Conservation (phyloP, 2,329 filamentous ascomycete species). For the Xylaria sp. region DNA sequence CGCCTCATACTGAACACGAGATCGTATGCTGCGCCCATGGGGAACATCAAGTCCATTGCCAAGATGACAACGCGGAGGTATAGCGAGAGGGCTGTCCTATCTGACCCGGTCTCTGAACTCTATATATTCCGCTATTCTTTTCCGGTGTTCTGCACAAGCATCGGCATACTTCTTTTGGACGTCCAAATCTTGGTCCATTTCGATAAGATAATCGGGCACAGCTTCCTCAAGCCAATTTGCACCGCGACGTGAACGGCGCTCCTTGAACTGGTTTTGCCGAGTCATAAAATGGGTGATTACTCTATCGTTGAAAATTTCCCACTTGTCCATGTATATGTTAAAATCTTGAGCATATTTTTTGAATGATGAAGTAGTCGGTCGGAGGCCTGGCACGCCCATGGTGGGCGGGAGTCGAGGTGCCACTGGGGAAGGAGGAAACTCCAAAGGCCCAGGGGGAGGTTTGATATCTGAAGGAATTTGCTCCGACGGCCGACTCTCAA, state of each 20-base stretch:
- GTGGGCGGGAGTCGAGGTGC: constrained; percentile 61
- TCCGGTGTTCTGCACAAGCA: constrained; percentile 69
- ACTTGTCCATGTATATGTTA: constrained; percentile 63
- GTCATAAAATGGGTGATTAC: constrained; percentile 68
- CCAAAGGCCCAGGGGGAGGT: constrained; percentile 52
- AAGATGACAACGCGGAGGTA: background rate
- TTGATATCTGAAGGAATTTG: constrained; percentile 53
- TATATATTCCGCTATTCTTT: constrained; percentile 68
- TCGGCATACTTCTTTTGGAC: constrained; percentile 70
- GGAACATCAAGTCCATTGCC: background rate
- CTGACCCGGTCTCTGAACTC: constrained; percentile 57
- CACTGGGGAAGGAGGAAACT: constrained; percentile 61
- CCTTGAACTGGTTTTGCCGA: constrained; percentile 58
- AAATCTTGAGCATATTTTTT: constrained; percentile 65
- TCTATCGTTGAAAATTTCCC: constrained; percentile 61
- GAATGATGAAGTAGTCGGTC: constrained; percentile 58
- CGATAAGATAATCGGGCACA: constrained; percentile 67
- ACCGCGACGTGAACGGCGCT: constrained; percentile 56
- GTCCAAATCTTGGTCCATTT: constrained; percentile 71
- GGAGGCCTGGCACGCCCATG: constrained; percentile 57
- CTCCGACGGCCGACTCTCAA: constrained; percentile 63
- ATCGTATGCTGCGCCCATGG: background rate
- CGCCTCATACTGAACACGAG: background rate
- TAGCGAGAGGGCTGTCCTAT: constrained; percentile 41
- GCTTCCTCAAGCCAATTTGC: constrained; percentile 59